Evolutionary conservation across 768 basidiomycete species (phyloP).

Genomic region (Phylloporus scabripes): DNA sequence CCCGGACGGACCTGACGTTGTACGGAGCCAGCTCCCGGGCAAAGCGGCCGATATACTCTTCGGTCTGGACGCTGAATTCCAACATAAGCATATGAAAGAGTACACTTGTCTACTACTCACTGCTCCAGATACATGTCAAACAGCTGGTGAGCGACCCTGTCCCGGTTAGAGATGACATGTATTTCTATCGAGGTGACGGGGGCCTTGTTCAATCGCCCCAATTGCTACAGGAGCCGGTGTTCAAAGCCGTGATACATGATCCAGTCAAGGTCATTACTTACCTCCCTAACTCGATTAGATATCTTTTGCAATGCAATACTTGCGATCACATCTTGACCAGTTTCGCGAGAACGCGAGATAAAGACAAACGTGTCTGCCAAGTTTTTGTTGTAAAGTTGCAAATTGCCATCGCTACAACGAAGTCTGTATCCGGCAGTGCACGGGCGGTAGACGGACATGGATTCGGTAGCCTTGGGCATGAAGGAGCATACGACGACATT

Average conservation of each 20-base stretch:
- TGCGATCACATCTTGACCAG: slow-evolving; percentile 43
- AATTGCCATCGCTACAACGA: slow-evolving; percentile 48
- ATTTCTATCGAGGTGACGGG: slow-evolving; percentile 53
- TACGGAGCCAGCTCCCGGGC: slow-evolving; percentile 40
- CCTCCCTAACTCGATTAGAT: slow-evolving; percentile 47
- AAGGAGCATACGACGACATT: slow-evolving; percentile 62
- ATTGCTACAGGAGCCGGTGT: slow-evolving; percentile 45
- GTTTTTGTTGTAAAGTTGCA: slow-evolving; percentile 56
- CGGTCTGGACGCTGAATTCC: slow-evolving; percentile 37
- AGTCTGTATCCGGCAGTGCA: slow-evolving; percentile 51
- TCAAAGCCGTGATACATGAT: neutral
- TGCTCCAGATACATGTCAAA: slow-evolving; percentile 67
- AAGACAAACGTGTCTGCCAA: slow-evolving; percentile 54
- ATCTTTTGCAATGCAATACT: slow-evolving; percentile 65
- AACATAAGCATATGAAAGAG: neutral
- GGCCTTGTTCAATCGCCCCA: slow-evolving; percentile 50
- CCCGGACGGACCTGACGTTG: slow-evolving; percentile 35
- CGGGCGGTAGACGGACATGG: slow-evolving; percentile 44
- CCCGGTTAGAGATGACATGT: slow-evolving; percentile 65
- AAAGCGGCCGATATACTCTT: slow-evolving; percentile 44
- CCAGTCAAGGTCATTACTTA: slow-evolving; percentile 18
- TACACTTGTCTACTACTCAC: slow-evolving; percentile 42
- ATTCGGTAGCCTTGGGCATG: slow-evolving; percentile 46
- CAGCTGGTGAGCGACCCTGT: slow-evolving; percentile 58
- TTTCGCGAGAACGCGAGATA: slow-evolving; percentile 42